phyloP scores from a whole-genome alignment of 495 filamentous ascomycete species.

The Hypoxylon trugodes region DNA sequence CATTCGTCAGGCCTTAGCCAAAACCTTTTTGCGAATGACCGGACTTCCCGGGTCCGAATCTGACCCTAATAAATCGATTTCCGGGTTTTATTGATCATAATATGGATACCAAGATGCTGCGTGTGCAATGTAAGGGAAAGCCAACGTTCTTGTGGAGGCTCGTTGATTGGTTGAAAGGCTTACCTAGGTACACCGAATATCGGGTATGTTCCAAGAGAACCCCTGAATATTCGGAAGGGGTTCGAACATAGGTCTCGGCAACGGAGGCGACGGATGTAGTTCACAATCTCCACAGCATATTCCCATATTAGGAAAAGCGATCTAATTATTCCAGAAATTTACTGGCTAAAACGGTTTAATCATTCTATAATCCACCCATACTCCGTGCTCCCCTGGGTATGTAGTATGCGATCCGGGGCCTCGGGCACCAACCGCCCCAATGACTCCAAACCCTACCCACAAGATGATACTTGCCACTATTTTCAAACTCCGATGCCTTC shows the following conservation, averaged over 20 bases:
- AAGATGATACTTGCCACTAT: background rate
- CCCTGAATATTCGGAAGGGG: constrained; percentile 16
- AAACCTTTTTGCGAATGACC: constrained; percentile 32
- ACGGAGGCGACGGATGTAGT: constrained; percentile 8
- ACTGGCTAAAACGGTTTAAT: constrained; percentile 1
- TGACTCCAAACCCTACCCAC: constrained; percentile 11
- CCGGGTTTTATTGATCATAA: background rate
- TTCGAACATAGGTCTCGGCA: constrained; percentile 3
- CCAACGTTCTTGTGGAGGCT: background rate
- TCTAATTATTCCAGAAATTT: constrained; percentile 4
- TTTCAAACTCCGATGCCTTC: constrained; percentile 17
- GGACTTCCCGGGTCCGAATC: constrained; percentile 9
- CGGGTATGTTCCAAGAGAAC: background rate
- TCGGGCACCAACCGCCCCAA: constrained; percentile 19
- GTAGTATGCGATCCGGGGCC: constrained; percentile 8
- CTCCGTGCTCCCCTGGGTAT: constrained; percentile 11
- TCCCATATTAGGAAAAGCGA: background rate
- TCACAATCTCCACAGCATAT: constrained; percentile 4
- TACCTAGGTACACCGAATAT: constrained; percentile 14
- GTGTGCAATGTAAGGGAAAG: background rate
- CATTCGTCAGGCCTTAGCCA: constrained; percentile 2
- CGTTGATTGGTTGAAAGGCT: background rate
- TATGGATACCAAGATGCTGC: constrained; percentile 2
- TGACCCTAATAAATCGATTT: background rate
- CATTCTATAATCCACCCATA: constrained; percentile 15